Evolutionary conservation across 257 asterid genomes (phyloP).

Genomic region (Ilex aquifolium): DNA sequence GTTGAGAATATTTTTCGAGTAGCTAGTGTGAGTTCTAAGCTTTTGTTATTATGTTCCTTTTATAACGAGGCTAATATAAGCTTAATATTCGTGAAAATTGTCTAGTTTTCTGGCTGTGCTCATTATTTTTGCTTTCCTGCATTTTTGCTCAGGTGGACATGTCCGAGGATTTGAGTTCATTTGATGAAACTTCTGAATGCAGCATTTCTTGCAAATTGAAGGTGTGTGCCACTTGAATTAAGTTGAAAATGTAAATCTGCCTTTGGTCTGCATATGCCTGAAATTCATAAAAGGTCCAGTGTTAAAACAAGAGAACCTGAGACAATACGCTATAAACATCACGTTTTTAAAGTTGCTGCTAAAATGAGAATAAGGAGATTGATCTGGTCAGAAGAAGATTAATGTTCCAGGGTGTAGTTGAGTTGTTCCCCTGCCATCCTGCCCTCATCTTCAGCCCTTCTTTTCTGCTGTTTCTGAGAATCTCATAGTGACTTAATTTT

Average conservation of each 20-base stretch:
- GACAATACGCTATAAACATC: too few species aligned
- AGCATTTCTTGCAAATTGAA: slow-evolving; percentile 63
- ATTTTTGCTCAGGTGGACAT: slow-evolving; percentile 36
- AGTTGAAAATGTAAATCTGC: slow-evolving; percentile 1
- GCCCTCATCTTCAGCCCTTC: too few species aligned
- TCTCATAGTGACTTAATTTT: too few species aligned
- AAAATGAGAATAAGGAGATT: too few species aligned
- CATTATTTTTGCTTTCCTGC: slow-evolving; percentile 16
- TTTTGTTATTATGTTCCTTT: slow-evolving; percentile 8
- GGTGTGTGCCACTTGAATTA: slow-evolving; percentile 35
- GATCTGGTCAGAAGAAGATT: too few species aligned
- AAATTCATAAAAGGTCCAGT: too few species aligned
- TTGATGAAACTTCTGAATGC: slow-evolving; percentile 38
- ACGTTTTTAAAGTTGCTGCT: too few species aligned
- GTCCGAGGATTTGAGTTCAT: slow-evolving; percentile 30
- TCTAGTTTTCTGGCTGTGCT: slow-evolving; percentile 16
- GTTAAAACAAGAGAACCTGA: too few species aligned
- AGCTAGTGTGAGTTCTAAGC: slow-evolving; percentile 42
- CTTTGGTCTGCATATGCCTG: not conserved
- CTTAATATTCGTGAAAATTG: slow-evolving; percentile 4
- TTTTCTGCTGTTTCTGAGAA: too few species aligned
- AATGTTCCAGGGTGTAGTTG: too few species aligned
- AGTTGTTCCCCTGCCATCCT: too few species aligned
- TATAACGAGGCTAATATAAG: not conserved
- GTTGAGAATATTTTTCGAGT: slow-evolving; percentile 56